phyloP scores from a whole-genome alignment of 2,329 filamentous ascomycete species.

The Teratosphaeria viscida region DNA sequence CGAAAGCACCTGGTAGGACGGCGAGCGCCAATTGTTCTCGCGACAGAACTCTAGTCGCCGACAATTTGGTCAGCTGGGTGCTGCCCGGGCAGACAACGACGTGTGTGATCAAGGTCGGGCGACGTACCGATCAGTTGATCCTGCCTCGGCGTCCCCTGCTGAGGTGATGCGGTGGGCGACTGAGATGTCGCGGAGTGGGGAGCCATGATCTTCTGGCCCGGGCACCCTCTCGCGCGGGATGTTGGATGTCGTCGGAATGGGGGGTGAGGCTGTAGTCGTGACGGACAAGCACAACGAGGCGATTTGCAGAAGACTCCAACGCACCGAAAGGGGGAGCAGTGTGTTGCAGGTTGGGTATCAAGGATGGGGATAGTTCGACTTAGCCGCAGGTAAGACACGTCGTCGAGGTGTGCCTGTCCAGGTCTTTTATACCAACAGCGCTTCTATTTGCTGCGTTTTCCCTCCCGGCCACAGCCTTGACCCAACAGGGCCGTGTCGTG shows the following conservation, averaged over 20 bases:
- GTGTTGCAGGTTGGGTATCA: constrained; percentile 18
- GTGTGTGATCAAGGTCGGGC: background rate
- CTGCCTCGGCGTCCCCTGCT: constrained; percentile 18
- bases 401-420: background rate
- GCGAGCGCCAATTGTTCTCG: constrained; percentile 13
- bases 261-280: background rate
- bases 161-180: constrained; percentile 1
- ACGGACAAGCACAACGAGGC: constrained; percentile 11
- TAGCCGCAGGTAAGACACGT: constrained; percentile 19
- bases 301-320: constrained; percentile 8
- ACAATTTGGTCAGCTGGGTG: constrained; percentile 1
- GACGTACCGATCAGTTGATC: constrained; percentile 25
- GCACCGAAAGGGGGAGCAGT: constrained; percentile 13
- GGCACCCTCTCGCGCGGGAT: background rate
- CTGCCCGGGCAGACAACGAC: background rate
- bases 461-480: background rate
- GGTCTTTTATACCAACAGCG: constrained; percentile 1
- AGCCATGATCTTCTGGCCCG: constrained; percentile 1
- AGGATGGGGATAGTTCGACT: constrained; percentile 14
- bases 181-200: constrained; percentile 9
- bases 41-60: constrained; percentile 19
- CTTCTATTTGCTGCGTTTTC: constrained; percentile 5
- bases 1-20: constrained; percentile 57
- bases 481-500: constrained; percentile 1
- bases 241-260: background rate